Evolutionary conservation across 768 basidiomycete genomes (phyloP), one percentile per base, ranked within the genome.

Genomic region (Hericium alpestre): DNA sequence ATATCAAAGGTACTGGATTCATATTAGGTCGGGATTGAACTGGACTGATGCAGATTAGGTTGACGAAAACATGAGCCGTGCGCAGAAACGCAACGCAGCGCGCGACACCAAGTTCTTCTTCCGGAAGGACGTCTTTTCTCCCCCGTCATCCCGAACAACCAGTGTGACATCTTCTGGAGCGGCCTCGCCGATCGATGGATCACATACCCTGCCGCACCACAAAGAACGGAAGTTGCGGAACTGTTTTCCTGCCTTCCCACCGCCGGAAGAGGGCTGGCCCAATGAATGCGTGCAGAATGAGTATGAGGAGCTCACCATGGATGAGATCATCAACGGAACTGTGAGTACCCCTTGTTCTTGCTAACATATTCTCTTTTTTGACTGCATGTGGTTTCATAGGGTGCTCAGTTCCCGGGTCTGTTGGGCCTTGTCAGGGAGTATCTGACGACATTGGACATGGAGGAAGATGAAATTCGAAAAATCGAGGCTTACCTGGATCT

Each of bases 251-350:
- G 74, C 77, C 15, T 70, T 76, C 0, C 84, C 84, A n/a, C 67
- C 72, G 2, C 79, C 76, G 1, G 76, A 78, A 47, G 69, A 76
- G 41, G 83, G 77, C 10, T 59, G 66, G 15, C 56, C 63, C 20
- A 62, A 68, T 40, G 71, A 70, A 10, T 76, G 80, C 0, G 74
- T 93, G 6, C 81, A 86, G 39, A 83, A 90, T 7, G 93, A 97
- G 69, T 94, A 91, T 60, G 90, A 85, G 64, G 91, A 95, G 67
- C 93, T 95, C 86, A 81, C 87, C 0, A 79, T 97, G 69, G 74
- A 90, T 59, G 92, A 97, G 71, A 90, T 98, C 53, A 86, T 99
- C 70, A 91, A 88, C 63, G 96, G 96, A n/a, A 89, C 90, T 79
- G 88, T 86, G 58, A 53, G 73, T 60, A 12, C 39, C 22, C 23